Percentiles rank a stretch among this genome's conserved stretches.
Conservation (phyloP, 148 eudicot species). For the Silene latifolia region DNA sequence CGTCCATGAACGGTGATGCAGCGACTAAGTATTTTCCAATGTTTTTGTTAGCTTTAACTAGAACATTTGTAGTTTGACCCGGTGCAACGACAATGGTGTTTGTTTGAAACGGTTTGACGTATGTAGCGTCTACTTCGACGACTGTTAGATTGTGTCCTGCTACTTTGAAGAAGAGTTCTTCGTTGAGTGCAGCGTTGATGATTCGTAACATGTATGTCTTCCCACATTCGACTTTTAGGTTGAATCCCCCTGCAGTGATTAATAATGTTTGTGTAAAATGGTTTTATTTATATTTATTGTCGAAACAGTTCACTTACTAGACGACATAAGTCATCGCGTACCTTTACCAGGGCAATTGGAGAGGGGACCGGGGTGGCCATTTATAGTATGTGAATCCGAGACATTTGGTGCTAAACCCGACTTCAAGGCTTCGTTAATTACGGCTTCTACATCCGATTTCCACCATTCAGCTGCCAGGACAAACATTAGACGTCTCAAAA, state of each 20-base stretch:
- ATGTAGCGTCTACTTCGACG: slow-evolving; percentile 19
- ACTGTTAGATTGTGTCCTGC: slow-evolving; percentile 18
- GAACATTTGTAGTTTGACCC: slow-evolving; percentile 31
- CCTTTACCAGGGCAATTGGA: slow-evolving; percentile 11
- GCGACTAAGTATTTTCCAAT: slow-evolving; percentile 43
- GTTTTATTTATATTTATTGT: no score
- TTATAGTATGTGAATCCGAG: slow-evolving; percentile 21
- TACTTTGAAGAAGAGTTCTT: slow-evolving; percentile 21
- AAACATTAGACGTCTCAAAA: slow-evolving; percentile 1
- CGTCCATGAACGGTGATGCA: slow-evolving; percentile 53
- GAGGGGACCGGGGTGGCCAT: slow-evolving; percentile 14
- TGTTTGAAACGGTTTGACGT: slow-evolving; percentile 16
- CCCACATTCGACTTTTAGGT: slow-evolving; percentile 7
- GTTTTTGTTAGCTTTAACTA: slow-evolving; percentile 33
- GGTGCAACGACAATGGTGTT: slow-evolving; percentile 10
- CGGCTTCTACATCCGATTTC: slow-evolving; percentile 20
- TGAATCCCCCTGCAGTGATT: slow-evolving; percentile 11
- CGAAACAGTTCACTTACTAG: no score
- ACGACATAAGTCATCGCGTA: background rate
- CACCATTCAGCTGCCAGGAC: slow-evolving; percentile 20
- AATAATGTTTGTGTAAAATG: no score
- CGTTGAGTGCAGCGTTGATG: slow-evolving; percentile 15
- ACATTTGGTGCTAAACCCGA: slow-evolving; percentile 19
- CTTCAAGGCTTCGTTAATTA: slow-evolving; percentile 11
- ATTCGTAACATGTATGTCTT: slow-evolving; percentile 21